Conservation (phyloP, 2,329 filamentous ascomycete genomes). For the Aspergillus flavus region DNA sequence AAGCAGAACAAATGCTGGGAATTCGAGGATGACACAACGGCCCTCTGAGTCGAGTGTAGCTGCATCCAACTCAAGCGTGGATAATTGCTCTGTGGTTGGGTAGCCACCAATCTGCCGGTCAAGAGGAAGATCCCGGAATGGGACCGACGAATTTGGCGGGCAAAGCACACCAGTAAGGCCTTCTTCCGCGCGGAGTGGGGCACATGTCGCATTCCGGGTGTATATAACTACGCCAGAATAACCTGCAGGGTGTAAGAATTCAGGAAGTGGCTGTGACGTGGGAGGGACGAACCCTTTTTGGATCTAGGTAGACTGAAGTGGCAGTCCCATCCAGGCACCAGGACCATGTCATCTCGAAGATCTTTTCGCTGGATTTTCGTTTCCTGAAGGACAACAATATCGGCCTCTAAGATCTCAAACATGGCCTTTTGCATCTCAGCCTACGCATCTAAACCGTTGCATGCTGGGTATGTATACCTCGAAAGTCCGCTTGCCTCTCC, state of each 20-base stretch:
- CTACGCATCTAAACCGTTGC: neutral
- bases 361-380: conserved; percentile 95
- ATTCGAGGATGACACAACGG: conserved; percentile 86
- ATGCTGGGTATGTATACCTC: conserved; percentile 52
- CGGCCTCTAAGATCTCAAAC: conserved; percentile 90
- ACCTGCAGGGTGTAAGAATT: conserved; percentile 54
- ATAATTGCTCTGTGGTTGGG: conserved; percentile 69
- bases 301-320: conserved; percentile 91
- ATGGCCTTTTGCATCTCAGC: conserved; percentile 62
- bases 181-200: conserved; percentile 88
- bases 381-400: conserved; percentile 95
- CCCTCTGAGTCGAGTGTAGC: conserved; percentile 83
- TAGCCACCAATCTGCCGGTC: conserved; percentile 87
- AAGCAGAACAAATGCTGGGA: conserved; percentile 90
- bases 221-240: conserved; percentile 97
- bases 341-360: conserved; percentile 89
- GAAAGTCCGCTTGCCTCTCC: conserved; percentile 71
- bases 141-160: conserved; percentile 68
- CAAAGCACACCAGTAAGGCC: conserved; percentile 83
- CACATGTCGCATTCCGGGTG: conserved; percentile 82
- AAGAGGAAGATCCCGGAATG: conserved; percentile 73
- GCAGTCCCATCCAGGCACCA: conserved; percentile 93
- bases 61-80: conserved; percentile 65
- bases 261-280: neutral
- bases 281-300: conserved; percentile 72